These are phyloP conservation scores for Trypanosoma melophagium DNA, from an alignment of 208 protist genomes.

Conservation along the genomic window DNA sequence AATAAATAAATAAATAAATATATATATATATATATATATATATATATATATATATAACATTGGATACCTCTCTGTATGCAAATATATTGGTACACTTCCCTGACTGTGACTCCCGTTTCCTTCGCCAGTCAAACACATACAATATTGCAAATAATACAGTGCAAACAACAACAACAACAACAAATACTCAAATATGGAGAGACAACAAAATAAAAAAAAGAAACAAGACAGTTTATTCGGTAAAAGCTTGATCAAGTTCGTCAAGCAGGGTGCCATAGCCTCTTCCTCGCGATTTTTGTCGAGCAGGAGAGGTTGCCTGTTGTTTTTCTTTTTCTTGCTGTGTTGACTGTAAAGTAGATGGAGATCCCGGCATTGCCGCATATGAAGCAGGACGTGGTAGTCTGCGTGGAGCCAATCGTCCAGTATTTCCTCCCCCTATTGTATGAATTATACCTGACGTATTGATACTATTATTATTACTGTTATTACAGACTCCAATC, in stretches of 20 bases:
- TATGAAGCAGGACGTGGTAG: constrained; percentile 1
- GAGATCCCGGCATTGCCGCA: background rate
- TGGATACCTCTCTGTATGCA: too few species aligned
- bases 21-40: too few species aligned
- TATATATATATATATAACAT: too few species aligned
- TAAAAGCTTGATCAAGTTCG: constrained; percentile 21
- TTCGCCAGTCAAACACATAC: too few species aligned
- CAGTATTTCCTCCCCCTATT: background rate
- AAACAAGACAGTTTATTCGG: background rate
- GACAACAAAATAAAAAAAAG: background rate
- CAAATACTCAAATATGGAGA: background rate
- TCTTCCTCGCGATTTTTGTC: background rate
- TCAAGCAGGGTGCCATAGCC: constrained; percentile 19
- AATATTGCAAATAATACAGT: too few species aligned
- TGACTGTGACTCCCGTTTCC: too few species aligned
- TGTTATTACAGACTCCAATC: background rate
- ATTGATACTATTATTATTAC: background rate
- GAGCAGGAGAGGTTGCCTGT: too few species aligned
- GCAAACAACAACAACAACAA: background rate
- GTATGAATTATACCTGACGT: too few species aligned
- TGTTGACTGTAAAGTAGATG: background rate
- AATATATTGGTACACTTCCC: too few species aligned
- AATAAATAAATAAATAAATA: background rate
- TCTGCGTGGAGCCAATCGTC: background rate
- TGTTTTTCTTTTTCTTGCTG: background rate